Evolutionary conservation across 305 asterid genomes (phyloP).

Genomic region (Fraxinus latifolia): DNA sequence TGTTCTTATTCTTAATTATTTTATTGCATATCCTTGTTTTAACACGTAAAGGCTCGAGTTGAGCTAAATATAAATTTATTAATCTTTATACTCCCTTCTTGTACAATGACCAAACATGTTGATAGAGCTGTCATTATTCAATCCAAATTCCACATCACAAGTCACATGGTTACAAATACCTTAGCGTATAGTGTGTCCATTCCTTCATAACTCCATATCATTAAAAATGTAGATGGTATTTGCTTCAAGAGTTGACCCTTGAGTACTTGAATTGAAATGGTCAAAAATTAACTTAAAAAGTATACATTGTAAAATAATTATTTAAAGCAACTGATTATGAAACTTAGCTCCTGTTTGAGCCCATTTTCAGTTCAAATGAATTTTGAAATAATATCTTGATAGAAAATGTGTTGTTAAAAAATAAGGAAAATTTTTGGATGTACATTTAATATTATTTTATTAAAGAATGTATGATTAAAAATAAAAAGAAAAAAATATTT

Average conservation of each 20-base stretch:
- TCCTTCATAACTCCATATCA: not conserved
- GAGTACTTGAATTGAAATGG: not conserved
- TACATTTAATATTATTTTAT: too few species aligned
- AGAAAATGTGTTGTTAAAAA: too few species aligned
- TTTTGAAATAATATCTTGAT: too few species aligned
- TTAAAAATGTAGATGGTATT: not conserved
- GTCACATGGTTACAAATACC: not conserved
- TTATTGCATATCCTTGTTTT: too few species aligned
- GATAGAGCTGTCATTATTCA: not conserved
- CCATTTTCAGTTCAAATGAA: too few species aligned
- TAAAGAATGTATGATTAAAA: too few species aligned
- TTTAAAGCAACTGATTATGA: not conserved
- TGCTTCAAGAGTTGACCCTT: not conserved
- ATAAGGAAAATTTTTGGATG: too few species aligned
- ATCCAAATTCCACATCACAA: not conserved
- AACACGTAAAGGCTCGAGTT: too few species aligned
- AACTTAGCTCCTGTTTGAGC: too few species aligned
- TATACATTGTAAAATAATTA: not conserved
- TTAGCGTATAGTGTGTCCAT: not conserved
- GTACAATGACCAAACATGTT: not conserved
- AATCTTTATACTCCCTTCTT: not conserved
- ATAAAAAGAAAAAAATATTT: too few species aligned
- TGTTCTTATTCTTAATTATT: too few species aligned
- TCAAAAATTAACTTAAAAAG: not conserved
- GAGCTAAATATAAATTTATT: not conserved